Conservation (phyloP, 73 alveolate genomes). For the Paraurostyla sp. region DNA sequence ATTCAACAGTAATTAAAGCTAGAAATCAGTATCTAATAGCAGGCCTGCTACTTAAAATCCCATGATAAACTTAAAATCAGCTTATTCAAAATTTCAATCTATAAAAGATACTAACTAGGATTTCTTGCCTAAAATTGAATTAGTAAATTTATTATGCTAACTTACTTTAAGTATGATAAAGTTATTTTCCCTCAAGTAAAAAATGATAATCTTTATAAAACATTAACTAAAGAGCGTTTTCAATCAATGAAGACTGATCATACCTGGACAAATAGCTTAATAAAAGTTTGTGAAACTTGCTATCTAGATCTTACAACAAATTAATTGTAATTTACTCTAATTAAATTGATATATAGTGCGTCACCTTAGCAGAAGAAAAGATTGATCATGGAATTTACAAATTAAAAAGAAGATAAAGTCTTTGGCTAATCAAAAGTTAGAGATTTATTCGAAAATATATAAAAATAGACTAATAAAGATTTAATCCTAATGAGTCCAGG, state of each 20-base stretch:
- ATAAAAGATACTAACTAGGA: not conserved
- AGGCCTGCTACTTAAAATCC: slow-evolving; percentile 30
- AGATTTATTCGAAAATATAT: slow-evolving; percentile 22
- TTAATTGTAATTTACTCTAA: slow-evolving; percentile 27
- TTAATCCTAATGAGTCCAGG: no score
- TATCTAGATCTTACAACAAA: slow-evolving; percentile 70
- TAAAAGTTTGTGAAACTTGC: slow-evolving; percentile 80
- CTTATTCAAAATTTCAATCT: not conserved
- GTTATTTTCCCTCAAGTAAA: slow-evolving; percentile 65
- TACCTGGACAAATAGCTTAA: slow-evolving; percentile 64
- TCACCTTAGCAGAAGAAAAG: slow-evolving; percentile 10
- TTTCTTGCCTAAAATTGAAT: slow-evolving; percentile 34
- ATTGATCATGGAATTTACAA: slow-evolving; percentile 18
- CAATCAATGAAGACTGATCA: slow-evolving; percentile 62
- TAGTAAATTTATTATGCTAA: not conserved
- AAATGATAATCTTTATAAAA: slow-evolving; percentile 58
- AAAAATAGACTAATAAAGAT: no score
- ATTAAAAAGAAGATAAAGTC: slow-evolving; percentile 11
- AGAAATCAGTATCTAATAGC: not conserved
- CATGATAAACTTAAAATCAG: not conserved
- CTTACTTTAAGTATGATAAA: slow-evolving; percentile 20
- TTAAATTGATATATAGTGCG: not conserved
- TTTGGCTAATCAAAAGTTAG: slow-evolving; percentile 5
- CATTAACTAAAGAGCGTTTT: slow-evolving; percentile 53
- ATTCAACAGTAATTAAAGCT: no score